Percentiles rank a stretch among this genome's conserved stretches.
Evolutionary conservation across 1,139 yeast species (phyloP).

Genomic region (Zhuliangozyma parablackwelliae): DNA sequence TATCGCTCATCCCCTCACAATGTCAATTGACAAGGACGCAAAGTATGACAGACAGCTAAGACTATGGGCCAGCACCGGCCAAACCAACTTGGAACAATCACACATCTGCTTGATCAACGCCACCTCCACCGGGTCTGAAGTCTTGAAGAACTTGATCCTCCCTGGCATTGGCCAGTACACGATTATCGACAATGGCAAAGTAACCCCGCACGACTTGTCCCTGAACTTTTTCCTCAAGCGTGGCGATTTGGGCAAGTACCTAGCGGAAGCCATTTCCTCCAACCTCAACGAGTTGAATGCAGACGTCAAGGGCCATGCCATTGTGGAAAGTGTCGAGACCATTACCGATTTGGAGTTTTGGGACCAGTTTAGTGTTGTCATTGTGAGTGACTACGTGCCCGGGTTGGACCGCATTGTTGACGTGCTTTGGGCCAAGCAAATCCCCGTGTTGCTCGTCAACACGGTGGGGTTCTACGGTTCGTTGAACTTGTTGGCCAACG

Average conservation of each 20-base stretch:
- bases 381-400: constrained; percentile 36
- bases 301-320: constrained; percentile 45
- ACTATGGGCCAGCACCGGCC: constrained; percentile 83
- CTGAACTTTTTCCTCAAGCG: constrained; percentile 60
- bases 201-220: constrained; percentile 42
- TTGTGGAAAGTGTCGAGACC: constrained; percentile 18
- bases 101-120: constrained; percentile 63
- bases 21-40: constrained; percentile 33
- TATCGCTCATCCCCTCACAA: constrained; percentile 2
- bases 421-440: constrained; percentile 37
- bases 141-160: constrained; percentile 70
- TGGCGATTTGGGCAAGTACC: constrained; percentile 40
- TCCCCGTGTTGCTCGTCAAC: constrained; percentile 53
- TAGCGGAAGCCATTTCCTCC: constrained; percentile 35
- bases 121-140: constrained; percentile 60
- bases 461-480: constrained; percentile 67
- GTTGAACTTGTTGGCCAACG: constrained; percentile 48
- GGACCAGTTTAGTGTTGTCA: constrained; percentile 50
- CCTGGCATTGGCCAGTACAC: constrained; percentile 76
- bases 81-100: constrained; percentile 52
- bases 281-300: constrained; percentile 56
- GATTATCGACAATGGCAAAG: constrained; percentile 46
- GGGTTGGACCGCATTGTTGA: constrained; percentile 20
- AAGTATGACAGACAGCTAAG: constrained; percentile 87
- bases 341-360: constrained; percentile 33